These are phyloP conservation scores for Monilinia fructicola DNA, from an alignment of 2,329 filamentous ascomycete species.

Conservation along the genomic window DNA sequence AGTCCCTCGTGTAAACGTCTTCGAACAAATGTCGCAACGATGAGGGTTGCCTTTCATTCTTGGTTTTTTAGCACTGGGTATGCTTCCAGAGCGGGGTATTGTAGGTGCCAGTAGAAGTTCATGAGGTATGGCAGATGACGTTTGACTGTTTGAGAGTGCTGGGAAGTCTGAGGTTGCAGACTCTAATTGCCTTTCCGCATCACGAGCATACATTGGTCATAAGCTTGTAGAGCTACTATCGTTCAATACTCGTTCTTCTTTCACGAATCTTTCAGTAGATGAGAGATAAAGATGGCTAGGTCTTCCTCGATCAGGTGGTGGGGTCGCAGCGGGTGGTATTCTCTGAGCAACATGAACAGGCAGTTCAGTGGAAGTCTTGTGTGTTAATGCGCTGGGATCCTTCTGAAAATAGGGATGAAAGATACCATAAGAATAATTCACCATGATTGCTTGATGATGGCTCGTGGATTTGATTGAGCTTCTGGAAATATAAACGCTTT, in stretches of 20 bases:
- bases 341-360: neutral
- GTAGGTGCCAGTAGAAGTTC: accelerated
- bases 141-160: neutral
- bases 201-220: neutral
- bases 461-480: neutral
- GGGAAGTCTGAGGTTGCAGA: neutral
- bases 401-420: too few species aligned
- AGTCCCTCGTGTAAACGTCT: neutral
- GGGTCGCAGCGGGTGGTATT: neutral
- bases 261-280: neutral
- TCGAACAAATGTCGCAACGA: neutral
- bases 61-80: neutral
- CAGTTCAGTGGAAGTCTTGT: neutral
- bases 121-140: too few species aligned
- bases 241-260: neutral
- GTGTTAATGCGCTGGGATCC: neutral
- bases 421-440: too few species aligned
- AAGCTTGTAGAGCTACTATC: neutral
- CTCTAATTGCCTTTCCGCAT: neutral
- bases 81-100: neutral
- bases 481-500: neutral
- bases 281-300: too few species aligned
- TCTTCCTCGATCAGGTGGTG: too few species aligned
- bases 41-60: neutral
- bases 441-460: neutral